Percentiles rank a stretch among this genome's conserved stretches.
Evolutionary conservation across 139 green algal genomes (phyloP).

Genomic region (Closterium sp.): DNA sequence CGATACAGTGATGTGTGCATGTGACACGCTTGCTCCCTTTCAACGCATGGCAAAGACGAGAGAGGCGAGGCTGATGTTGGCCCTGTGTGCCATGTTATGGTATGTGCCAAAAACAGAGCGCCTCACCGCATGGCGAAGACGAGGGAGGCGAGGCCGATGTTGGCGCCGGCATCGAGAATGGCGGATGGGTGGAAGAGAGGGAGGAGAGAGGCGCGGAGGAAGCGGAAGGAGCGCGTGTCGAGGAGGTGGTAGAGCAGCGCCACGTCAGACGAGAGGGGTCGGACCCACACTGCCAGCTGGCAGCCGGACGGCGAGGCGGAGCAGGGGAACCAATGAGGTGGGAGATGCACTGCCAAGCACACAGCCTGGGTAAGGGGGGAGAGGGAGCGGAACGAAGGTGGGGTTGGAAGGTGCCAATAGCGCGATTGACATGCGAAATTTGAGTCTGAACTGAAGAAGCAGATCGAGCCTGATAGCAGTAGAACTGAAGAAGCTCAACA

Average conservation of each 20-base stretch:
- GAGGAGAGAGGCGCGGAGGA: background rate
- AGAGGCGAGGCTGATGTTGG: no score
- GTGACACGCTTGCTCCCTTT: no score
- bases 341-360: background rate
- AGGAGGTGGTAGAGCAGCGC: background rate
- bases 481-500: background rate
- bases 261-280: background rate
- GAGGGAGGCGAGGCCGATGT: background rate
- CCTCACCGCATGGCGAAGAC: background rate
- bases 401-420: background rate
- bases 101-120: background rate
- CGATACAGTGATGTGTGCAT: no score
- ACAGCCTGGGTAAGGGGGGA: background rate
- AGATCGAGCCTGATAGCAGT: background rate
- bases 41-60: no score
- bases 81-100: no score
- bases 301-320: background rate
- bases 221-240: background rate
- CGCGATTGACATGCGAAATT: no score
- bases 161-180: background rate
- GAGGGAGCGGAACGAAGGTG: background rate
- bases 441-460: background rate
- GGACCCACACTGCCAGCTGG: background rate
- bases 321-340: background rate
- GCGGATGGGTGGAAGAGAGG: background rate